Evolutionary conservation across 495 filamentous ascomycete genomes (phyloP), one percentile per base, ranked within the genome.

Genomic region (Neurospora sublineolata): DNA sequence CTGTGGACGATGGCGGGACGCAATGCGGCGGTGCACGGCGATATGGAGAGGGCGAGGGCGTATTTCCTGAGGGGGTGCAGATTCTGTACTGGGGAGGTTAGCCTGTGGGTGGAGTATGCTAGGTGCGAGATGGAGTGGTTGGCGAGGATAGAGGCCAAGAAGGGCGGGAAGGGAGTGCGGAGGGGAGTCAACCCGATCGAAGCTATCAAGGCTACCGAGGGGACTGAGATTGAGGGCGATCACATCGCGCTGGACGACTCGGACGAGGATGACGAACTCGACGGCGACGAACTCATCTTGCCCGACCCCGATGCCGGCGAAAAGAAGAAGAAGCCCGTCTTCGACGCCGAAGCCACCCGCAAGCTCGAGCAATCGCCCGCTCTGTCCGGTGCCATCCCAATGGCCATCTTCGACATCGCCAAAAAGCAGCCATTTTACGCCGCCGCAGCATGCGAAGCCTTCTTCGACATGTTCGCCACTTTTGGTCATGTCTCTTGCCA

Each of bases 71-170:
- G 94, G 20, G 95, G 95, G 14, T 84, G 97, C 69, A 85, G 95
- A 67, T 97, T 97, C 77, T 97, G 93, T 80, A 92, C 89, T 70
- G 86, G 82, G 30, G 89, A 90, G 37, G 86, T 84, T 72, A 80
- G 83, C 14, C 76, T 98, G 41, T 98, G 94, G 95, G 75, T 96
- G 41, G 91, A 96, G 80, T 99, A 97, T 82, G 89, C 90, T 0
- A 91, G 92, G 80, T 85, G 97, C 81, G 95, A 99, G 83, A 90
- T 97, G 88, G 91, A 94, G 72, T 97, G 94, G 83, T 83, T 97
- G 58, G 88, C 87, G 27, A 93, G 93, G 78, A 88, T 97, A 75
- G 88, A 90, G 58, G 76, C 86, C 88, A 81, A 87, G 89, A 83
- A 86, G 84, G 91, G 88, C 2, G 84, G 94, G 60, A 91, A 94